Percentiles rank a stretch among this genome's conserved stretches.
phyloP scores from a whole-genome alignment of 2,329 filamentous ascomycete species.

The Penicillium sp. region DNA sequence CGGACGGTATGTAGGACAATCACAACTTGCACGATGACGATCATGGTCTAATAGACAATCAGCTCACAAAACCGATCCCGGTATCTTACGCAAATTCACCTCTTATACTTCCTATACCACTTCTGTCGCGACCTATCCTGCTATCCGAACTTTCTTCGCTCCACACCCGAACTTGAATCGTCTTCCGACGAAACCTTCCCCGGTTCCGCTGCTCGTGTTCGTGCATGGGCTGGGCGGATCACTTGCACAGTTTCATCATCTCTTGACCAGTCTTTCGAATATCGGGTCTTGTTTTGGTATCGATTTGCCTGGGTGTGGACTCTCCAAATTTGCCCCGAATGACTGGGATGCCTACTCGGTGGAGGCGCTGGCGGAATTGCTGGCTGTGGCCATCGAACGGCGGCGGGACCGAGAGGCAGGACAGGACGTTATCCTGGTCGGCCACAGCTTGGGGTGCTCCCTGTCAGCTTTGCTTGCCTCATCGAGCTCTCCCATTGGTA shows the following conservation, averaged over 20 bases:
- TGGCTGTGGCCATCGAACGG: conserved; percentile 67
- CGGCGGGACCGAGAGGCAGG: conserved; percentile 59
- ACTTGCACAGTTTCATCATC: conserved; percentile 74
- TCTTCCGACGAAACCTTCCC: conserved; percentile 64
- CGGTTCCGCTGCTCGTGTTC: conserved; percentile 80
- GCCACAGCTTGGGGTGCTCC: conserved; percentile 85
- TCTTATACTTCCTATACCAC: conserved; percentile 67
- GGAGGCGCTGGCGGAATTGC: conserved; percentile 66
- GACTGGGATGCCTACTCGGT: conserved; percentile 73
- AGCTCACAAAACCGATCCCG: conserved; percentile 58
- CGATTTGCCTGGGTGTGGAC: conserved; percentile 84
- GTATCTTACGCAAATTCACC: conserved; percentile 73
- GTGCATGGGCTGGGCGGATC: conserved; percentile 92
- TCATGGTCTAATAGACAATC: background rate
- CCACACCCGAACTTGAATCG: conserved; percentile 77
- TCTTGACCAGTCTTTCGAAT: conserved; percentile 75
- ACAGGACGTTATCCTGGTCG: conserved; percentile 73
- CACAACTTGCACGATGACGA: background rate
- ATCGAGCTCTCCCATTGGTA: conserved; percentile 48
- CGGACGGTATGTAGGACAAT: conserved; percentile 25
- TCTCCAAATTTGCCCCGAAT: conserved; percentile 66
- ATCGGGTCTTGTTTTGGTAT: conserved; percentile 78
- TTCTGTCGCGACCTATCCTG: conserved; percentile 61
- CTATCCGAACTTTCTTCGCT: conserved; percentile 75
- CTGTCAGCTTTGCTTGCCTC: conserved; percentile 67